Evolutionary conservation across 768 basidiomycete species (phyloP), one percentile per base, ranked within the genome.

Genomic region (Fomitopsis pulvina): DNA sequence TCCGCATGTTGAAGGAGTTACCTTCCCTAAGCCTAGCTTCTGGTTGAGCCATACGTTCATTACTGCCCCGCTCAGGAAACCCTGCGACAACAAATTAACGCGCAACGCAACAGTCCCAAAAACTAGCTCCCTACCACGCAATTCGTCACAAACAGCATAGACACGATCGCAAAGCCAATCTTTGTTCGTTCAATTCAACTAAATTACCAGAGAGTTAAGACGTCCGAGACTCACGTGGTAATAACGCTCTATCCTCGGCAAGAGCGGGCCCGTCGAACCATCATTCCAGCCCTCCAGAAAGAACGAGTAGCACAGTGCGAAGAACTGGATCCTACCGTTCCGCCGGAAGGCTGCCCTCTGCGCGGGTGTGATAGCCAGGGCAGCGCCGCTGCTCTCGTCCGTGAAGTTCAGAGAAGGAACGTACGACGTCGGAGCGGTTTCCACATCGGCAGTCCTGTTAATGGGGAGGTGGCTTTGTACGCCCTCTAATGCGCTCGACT

Each of bases 231-330:
- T 44, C 50, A 76, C 77, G 52, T 66, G 60, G 60, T 76, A 78
- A 63, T 76, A 71, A 5, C 65, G 61, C 62, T 87, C 87, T 42
- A 92, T 82, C 11, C 77, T 72, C 1, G 87, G 89, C 10, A 92
- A 65, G 20, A 92, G 66, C 1, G 89, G 87, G 3, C 89, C 89
- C 12, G 78, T 78, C 0, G 81, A 74, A 12, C 81, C 82, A 63
- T 88, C 88, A 56, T 84, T 87, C 86, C 87, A 91, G 26, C 89
- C 89, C 16, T 72, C 71, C 7, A 85, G 65, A 52, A 83, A 81
- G 42, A 83, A 48, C n/a, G 70, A 64, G 67, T 71, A 79, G 57
- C 80, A 85, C 37, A 84, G 65, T 2, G 82, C 65, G 24, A 66
- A 53, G 51, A 83, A 77, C 52, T 85, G 81, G 26, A 81, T 60